Evolutionary conservation across 805 yeast genomes (phyloP), one percentile per base, ranked within the genome.

Genomic region (Metschnikowia aberdeeniae): DNA sequence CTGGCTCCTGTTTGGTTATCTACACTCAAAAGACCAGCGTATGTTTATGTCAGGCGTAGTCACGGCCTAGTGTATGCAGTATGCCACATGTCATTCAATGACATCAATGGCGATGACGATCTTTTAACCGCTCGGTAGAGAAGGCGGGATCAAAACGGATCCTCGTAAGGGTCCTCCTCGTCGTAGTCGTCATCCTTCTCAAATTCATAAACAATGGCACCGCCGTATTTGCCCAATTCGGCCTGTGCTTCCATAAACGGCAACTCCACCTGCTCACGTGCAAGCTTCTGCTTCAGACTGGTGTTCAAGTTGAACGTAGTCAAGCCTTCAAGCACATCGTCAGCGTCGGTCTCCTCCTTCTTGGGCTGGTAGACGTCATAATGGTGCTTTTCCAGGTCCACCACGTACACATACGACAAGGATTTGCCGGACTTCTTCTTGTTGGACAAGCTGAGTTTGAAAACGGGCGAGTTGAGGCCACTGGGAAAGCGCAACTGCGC

Each of bases 161-260:
- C 98, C 61, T 92, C 99, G 59, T 83, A 92, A 0, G 98, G 97
- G 64, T 92, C 99, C 56, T 93, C 98, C 62, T 92, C 99, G 59
- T 92, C 99, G 60, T 90, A 92, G 63, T 92, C 99, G 62, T 92
- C 99, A 63, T 92, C 98, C 60, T 90, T 88, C 58, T 93, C 98
- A 61, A 82, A 93, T 60, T 93, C 93, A 60, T 92, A 92, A 4
- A 92, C 95, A 54, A 93, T 90, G 1, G 99, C 97, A 14, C 98
- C 97, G 43, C 96, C 96, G 14, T 60, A 54, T 2, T 70, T 59
- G 0, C 77, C 77, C 40, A 78, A 68, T 29, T 80, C 77, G 46
- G 78, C 73, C 58, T 92, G 98, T 0, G 98, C 98, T 52, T 85
- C 86, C 70, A 92, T 68, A 62, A 73, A 92, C n/a, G 99, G 99